Conservation (phyloP, 2,329 filamentous ascomycete genomes). For the Claviceps africana region DNA sequence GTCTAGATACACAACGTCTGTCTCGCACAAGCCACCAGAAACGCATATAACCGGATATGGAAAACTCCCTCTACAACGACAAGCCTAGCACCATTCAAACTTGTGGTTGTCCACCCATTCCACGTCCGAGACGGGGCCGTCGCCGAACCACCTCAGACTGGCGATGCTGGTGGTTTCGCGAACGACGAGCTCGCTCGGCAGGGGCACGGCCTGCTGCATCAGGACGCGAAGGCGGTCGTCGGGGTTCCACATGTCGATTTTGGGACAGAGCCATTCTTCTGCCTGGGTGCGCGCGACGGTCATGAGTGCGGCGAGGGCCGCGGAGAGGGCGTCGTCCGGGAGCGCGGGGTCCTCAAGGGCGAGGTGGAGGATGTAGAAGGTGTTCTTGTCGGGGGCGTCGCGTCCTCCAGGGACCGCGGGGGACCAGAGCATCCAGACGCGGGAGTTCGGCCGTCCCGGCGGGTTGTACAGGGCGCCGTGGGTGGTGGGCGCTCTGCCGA, state of each 20-base stretch:
- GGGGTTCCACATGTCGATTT: constrained; percentile 77
- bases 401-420: constrained; percentile 48
- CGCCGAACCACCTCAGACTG: constrained; percentile 57
- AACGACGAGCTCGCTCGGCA: constrained; percentile 37
- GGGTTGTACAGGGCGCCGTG: constrained; percentile 56
- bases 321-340: constrained; percentile 28
- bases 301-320: constrained; percentile 49
- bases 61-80: background rate
- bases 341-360: constrained; percentile 44
- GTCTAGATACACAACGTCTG: too few species aligned
- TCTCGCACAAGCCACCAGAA: too few species aligned
- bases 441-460: constrained; percentile 29
- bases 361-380: constrained; percentile 53
- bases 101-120: constrained; percentile 69
- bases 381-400: constrained; percentile 44
- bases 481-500: constrained; percentile 39
- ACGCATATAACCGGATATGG: too few species aligned
- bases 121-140: constrained; percentile 34
- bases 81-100: constrained; percentile 61
- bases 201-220: constrained; percentile 27
- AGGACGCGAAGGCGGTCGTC: constrained; percentile 35
- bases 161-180: constrained; percentile 55
- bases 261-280: constrained; percentile 51
- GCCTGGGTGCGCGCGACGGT: constrained; percentile 57
- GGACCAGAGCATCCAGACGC: constrained; percentile 65